Evolutionary conservation across 1,139 yeast genomes (phyloP).

Genomic region (Yamadazyma aaseri): DNA sequence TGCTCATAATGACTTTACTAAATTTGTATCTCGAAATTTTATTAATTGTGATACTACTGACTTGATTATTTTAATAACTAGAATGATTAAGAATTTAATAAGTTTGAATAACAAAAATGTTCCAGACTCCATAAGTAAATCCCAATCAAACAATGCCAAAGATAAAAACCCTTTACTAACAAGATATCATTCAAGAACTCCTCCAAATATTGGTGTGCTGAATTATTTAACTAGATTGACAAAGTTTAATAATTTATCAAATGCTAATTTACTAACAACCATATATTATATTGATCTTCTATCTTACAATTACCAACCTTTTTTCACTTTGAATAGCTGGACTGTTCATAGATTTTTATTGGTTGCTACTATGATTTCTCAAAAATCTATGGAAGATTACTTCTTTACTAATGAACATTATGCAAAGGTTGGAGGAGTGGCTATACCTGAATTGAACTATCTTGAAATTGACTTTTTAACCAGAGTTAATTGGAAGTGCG

Average conservation of each 20-base stretch:
- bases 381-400: conserved; percentile 90
- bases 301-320: conserved; percentile 70
- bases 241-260: conserved; percentile 81
- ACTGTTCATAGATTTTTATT: conserved; percentile 90
- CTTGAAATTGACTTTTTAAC: conserved; percentile 84
- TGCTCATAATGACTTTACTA: not conserved
- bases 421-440: conserved; percentile 95
- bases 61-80: conserved; percentile 65
- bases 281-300: conserved; percentile 87
- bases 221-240: conserved; percentile 77
- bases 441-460: conserved; percentile 78
- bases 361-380: conserved; percentile 88
- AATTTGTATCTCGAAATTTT: conserved; percentile 48
- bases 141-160: conserved; percentile 11
- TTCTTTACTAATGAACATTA: conserved; percentile 93
- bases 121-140: conserved; percentile 33
- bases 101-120: conserved; percentile 62
- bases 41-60: conserved; percentile 70
- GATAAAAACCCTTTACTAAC: conserved; percentile 49
- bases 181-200: conserved; percentile 88
- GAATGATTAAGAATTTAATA: conserved; percentile 77
- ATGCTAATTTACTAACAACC: conserved; percentile 74
- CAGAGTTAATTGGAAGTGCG: conserved; percentile 68
- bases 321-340: conserved; percentile 81
- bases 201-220: conserved; percentile 80